Conservation (phyloP, 192 early-diverging fungal genomes). For the Coemansia sp. region DNA sequence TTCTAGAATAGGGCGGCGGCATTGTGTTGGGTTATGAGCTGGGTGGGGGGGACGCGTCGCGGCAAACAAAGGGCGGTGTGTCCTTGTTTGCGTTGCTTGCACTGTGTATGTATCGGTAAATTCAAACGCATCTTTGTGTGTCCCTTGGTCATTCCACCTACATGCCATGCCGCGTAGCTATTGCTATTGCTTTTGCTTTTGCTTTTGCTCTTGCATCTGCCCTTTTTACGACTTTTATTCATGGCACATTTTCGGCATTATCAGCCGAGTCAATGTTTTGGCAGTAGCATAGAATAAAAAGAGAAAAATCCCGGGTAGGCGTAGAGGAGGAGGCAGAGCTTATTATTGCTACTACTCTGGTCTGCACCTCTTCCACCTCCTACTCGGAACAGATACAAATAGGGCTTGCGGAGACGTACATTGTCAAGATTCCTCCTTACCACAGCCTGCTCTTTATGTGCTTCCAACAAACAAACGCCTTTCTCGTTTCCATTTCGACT, state of each 20-base stretch:
- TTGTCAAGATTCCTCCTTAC: not conserved
- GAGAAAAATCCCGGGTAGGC: not conserved
- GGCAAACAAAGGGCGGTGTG: not conserved
- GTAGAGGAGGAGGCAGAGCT: not conserved
- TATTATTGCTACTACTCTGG: not conserved
- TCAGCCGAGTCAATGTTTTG: not conserved
- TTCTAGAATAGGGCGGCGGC: not conserved
- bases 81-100: not conserved
- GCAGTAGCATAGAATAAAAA: not conserved
- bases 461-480: not conserved
- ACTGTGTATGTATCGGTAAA: not conserved
- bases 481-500: conserved; percentile 4
- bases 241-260: not conserved
- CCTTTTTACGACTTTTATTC: not conserved
- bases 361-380: not conserved
- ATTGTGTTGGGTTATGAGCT: not conserved
- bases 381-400: not conserved
- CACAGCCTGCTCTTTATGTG: not conserved
- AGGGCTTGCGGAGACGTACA: not conserved
- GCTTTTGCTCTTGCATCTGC: conserved; percentile 2
- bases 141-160: not conserved
- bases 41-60: not conserved
- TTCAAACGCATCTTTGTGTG: not conserved
- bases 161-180: not conserved
- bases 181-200: not conserved